phyloP scores from a whole-genome alignment of 495 filamentous ascomycete genomes.

The Thermochaetoides thermophila region DNA sequence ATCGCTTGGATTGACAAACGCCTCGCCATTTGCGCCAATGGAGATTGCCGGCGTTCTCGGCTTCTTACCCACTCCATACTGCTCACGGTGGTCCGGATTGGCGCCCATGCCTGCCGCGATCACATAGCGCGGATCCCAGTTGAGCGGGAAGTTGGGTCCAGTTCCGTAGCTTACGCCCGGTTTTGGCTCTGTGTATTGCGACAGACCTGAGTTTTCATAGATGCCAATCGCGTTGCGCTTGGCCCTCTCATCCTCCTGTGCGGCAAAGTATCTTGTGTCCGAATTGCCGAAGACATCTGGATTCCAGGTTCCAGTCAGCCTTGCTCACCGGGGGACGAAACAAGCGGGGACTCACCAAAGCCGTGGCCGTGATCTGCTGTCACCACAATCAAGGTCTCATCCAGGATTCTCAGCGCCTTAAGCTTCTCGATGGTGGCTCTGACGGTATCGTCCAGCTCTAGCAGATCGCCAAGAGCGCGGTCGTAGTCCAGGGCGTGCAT shows the following conservation, averaged over 20 bases:
- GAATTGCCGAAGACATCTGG: slow-evolving; percentile 30
- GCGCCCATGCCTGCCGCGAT: slow-evolving; percentile 49
- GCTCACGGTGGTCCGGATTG: slow-evolving; percentile 52
- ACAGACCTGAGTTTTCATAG: slow-evolving; percentile 49
- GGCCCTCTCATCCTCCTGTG: slow-evolving; percentile 40
- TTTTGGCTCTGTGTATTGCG: slow-evolving; percentile 43
- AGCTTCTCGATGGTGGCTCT: slow-evolving; percentile 50
- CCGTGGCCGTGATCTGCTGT: slow-evolving; percentile 69
- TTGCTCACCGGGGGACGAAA: too few relatives aligned
- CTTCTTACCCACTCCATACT: slow-evolving; percentile 44
- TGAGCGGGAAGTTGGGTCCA: slow-evolving; percentile 52
- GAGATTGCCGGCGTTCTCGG: slow-evolving; percentile 40
- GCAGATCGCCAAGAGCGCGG: slow-evolving; percentile 56
- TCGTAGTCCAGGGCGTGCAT: slow-evolving; percentile 69
- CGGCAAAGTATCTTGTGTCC: slow-evolving; percentile 44
- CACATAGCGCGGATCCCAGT: slow-evolving; percentile 65
- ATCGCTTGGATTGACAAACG: slow-evolving; percentile 46
- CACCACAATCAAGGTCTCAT: slow-evolving; percentile 55
- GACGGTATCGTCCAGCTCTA: slow-evolving; percentile 63
- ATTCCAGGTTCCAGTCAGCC: too few relatives aligned
- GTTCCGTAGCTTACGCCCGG: slow-evolving; percentile 40
- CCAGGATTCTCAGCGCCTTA: slow-evolving; percentile 35
- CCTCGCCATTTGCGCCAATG: slow-evolving; percentile 28
- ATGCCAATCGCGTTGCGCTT: slow-evolving; percentile 55
- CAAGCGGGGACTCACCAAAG: slow-evolving; percentile 29